These are phyloP conservation scores for Vitis labrusca DNA, from an alignment of 164 flowering plant genomes.

Conservation along the genomic window DNA sequence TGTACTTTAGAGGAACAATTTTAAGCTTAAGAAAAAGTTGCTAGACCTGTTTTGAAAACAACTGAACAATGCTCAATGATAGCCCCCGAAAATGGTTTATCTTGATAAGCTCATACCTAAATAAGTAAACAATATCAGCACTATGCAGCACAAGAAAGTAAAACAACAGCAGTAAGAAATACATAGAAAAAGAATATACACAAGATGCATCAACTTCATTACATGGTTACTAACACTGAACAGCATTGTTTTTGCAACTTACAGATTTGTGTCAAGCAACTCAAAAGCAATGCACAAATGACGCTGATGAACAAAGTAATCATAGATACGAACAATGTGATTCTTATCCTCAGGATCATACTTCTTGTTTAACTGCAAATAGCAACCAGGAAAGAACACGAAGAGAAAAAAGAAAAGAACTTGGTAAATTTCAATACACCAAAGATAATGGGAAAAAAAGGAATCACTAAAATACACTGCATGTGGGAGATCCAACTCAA, in stretches of 20 bases:
- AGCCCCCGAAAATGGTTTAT: conserved; percentile 83
- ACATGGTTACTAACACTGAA: not conserved
- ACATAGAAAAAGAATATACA: not conserved
- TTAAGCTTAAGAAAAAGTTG: not conserved
- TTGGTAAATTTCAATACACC: too few species aligned
- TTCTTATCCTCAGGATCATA: conserved; percentile 95
- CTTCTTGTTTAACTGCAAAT: conserved; percentile 78
- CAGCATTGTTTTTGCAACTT: conserved; percentile 32
- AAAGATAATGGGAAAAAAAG: too few species aligned
- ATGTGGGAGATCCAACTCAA: not conserved
- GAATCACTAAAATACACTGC: not conserved
- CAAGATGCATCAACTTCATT: not conserved
- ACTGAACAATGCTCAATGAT: conserved; percentile 79
- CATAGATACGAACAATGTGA: conserved; percentile 96
- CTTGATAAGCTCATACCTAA: conserved; percentile 93
- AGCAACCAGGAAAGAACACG: conserved; percentile 5
- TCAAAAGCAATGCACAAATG: conserved; percentile 97
- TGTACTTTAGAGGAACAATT: not conserved
- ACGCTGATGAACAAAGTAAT: conserved; percentile 77
- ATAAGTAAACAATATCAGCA: conserved; percentile 14
- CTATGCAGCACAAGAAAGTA: conserved; percentile 3
- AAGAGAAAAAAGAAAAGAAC: not conserved
- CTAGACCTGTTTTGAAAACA: conserved; percentile 91
- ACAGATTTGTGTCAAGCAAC: conserved; percentile 90
- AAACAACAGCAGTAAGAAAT: not conserved